Evolutionary conservation across 768 basidiomycete genomes (phyloP), one percentile per base, ranked within the genome.

Genomic region (Agrocybe chaxingu): DNA sequence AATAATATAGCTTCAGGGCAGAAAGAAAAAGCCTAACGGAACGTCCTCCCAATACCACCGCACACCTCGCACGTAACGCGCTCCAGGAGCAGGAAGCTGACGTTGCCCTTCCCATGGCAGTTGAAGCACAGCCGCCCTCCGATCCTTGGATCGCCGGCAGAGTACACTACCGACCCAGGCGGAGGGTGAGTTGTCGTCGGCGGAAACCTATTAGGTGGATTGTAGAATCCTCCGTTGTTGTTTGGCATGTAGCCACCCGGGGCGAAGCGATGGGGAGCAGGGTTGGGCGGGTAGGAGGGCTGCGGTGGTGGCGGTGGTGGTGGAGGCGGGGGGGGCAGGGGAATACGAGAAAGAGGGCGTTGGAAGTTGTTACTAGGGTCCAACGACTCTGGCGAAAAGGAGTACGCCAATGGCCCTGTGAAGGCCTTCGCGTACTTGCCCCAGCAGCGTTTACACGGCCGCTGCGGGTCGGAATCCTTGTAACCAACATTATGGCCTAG

Each of bases 361-460:
- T 63, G 57, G 58, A 58, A 54, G 47, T 57, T 60, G 44, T 52
- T 9, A 29, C 48, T 38, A 52, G 56, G 55, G 48, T 52, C 30
- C 16, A 56, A 46, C 35, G 62, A 45, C 37, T 24, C 24, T 24
- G 49, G 44, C 34, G 56, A 55, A 48, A 45, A 78, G 8, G 74
- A 75, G 58, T 82, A 84, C 0, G 74, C 70, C 11, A 90, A 66
- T 4, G 85, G 78, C 2, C 85, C 85, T 0, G 71, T 60, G 64
- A 82, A 92, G 0, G 76, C 71, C 55, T 78, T 81, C 0, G 76
- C 74, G 65, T 85, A 84, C 56, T 82, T 84, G 5, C 75, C 68
- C 90, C 89, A 92, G 69, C 91, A 92, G 49, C 77, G 79, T 51
- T 74, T 71, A 60, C 90, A 91, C 5, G 89, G 85, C 49, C 81